Percentiles rank a stretch among this genome's conserved stretches.
Evolutionary conservation across 768 basidiomycete genomes (phyloP).

Genomic region (Leucosporidium yakuticum): DNA sequence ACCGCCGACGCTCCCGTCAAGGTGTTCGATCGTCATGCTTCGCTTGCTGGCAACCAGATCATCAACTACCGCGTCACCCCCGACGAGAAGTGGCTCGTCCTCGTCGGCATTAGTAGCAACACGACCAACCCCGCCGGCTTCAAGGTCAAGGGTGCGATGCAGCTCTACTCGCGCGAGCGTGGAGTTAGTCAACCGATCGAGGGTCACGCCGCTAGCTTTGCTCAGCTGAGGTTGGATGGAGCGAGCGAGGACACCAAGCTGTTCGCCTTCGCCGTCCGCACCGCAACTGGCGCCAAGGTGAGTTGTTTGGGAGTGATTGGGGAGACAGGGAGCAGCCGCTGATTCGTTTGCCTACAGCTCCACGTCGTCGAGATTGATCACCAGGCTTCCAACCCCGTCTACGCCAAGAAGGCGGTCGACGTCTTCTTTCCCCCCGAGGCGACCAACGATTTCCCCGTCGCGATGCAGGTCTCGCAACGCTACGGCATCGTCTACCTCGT

Average conservation of each 20-base stretch:
- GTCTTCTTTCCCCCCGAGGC: slow-evolving; percentile 99
- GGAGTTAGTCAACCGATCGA: slow-evolving; percentile 96
- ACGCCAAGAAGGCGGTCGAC: slow-evolving; percentile 94
- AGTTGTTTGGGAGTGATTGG: slow-evolving; percentile 32
- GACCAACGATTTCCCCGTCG: slow-evolving; percentile 96
- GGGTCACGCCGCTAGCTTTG: slow-evolving; percentile 95
- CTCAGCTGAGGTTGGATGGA: slow-evolving; percentile 83
- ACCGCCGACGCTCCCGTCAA: slow-evolving; percentile 72
- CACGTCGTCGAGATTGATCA: slow-evolving; percentile 99
- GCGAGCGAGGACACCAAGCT: slow-evolving; percentile 78
- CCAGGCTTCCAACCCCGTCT: slow-evolving; percentile 80
- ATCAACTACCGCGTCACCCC: slow-evolving; percentile 92
- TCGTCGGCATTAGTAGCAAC: slow-evolving; percentile 90
- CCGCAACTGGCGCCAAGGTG: slow-evolving; percentile 96
- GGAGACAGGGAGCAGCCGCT: slow-evolving; percentile 1
- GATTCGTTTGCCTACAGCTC: slow-evolving; percentile 53
- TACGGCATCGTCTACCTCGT: slow-evolving; percentile 96
- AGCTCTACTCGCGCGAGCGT: slow-evolving; percentile 86
- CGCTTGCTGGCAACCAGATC: slow-evolving; percentile 90
- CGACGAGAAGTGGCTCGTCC: slow-evolving; percentile 96
- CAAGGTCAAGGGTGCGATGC: slow-evolving; percentile 98
- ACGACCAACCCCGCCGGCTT: slow-evolving; percentile 88
- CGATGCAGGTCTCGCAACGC: slow-evolving; percentile 92
- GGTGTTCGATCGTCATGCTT: slow-evolving; percentile 91
- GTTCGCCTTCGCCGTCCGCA: slow-evolving; percentile 90